Conservation (phyloP, 2,329 filamentous ascomycete genomes). For the Dactylellina cionopaga region DNA sequence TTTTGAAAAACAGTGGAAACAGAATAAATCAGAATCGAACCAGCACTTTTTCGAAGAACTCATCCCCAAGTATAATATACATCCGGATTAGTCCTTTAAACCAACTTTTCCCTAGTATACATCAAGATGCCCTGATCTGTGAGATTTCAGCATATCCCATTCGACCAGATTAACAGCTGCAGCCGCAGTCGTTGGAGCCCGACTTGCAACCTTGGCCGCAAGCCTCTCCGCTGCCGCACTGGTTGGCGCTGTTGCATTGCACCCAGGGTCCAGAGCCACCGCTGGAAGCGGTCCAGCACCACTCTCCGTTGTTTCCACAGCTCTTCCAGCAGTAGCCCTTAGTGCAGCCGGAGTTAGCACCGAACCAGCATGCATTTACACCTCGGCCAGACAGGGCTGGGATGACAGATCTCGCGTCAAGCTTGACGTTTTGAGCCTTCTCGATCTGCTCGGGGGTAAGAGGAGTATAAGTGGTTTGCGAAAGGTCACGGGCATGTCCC, state of each 20-base stretch:
- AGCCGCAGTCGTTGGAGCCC: constrained; percentile 4
- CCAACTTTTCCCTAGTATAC: too few species aligned
- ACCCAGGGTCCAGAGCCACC: constrained; percentile 7
- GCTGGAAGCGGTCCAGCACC: constrained; percentile 23
- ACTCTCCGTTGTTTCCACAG: constrained; percentile 18
- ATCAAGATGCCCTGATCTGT: too few species aligned
- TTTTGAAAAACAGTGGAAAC: too few species aligned
- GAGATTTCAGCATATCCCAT: too few species aligned
- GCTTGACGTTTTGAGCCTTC: neutral
- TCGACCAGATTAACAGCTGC: constrained; percentile 36
- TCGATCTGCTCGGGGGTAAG: neutral
- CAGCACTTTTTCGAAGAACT: too few species aligned
- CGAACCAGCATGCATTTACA: constrained; percentile 5
- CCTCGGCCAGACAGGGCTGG: neutral
- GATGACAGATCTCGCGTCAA: constrained; percentile 1
- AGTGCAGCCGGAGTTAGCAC: constrained; percentile 15
- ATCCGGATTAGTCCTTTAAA: too few species aligned
- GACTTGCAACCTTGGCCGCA: constrained; percentile 6
- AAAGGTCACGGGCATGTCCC: neutral
- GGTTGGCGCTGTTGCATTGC: neutral
- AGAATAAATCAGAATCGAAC: too few species aligned
- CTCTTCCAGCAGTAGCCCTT: constrained; percentile 15
- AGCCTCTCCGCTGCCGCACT: neutral
- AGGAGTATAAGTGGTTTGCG: neutral
- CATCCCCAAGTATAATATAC: too few species aligned